Evolutionary conservation across 179 eudicot species (phyloP).

Genomic region (Gypsophila paniculata): DNA sequence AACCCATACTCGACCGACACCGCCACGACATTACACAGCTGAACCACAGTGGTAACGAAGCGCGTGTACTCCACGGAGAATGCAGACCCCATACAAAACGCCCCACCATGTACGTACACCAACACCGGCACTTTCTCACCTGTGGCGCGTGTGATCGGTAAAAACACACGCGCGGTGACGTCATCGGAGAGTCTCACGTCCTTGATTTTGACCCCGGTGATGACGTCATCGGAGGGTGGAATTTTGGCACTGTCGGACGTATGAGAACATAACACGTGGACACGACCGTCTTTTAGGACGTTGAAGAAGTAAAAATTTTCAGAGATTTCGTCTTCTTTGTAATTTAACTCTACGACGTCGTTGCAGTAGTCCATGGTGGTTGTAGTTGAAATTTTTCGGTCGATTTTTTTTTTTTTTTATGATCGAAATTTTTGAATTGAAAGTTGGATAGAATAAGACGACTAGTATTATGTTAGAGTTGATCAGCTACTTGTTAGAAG

Average conservation of each 20-base stretch:
- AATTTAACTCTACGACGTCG: neutral
- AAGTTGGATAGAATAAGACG: too few species aligned
- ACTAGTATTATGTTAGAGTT: too few species aligned
- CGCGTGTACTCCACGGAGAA: conserved; percentile 28
- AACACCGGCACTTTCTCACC: conserved; percentile 28
- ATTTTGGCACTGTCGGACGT: neutral
- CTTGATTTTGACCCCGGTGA: conserved; percentile 26
- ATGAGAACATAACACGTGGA: conserved; percentile 8
- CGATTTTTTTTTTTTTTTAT: too few species aligned
- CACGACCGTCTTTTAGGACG: conserved; percentile 12
- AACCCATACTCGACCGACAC: conserved; percentile 44
- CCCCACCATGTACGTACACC: conserved; percentile 43
- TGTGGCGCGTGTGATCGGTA: neutral
- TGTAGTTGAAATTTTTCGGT: too few species aligned
- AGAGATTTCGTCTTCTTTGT: conserved; percentile 9
- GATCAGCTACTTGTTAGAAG: too few species aligned
- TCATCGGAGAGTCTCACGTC: conserved; percentile 22
- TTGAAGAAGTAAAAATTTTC: conserved; percentile 10
- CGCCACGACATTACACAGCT: conserved; percentile 23
- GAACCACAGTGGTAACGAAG: conserved; percentile 20
- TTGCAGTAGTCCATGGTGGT: conserved; percentile 14
- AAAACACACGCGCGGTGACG: conserved; percentile 30
- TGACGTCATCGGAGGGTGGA: conserved; percentile 24
- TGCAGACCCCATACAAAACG: conserved; percentile 36
- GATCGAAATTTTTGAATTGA: too few species aligned